These are phyloP conservation scores for Syzygium jambos DNA, from an alignment of 345 rosid genomes.

Conservation along the genomic window DNA sequence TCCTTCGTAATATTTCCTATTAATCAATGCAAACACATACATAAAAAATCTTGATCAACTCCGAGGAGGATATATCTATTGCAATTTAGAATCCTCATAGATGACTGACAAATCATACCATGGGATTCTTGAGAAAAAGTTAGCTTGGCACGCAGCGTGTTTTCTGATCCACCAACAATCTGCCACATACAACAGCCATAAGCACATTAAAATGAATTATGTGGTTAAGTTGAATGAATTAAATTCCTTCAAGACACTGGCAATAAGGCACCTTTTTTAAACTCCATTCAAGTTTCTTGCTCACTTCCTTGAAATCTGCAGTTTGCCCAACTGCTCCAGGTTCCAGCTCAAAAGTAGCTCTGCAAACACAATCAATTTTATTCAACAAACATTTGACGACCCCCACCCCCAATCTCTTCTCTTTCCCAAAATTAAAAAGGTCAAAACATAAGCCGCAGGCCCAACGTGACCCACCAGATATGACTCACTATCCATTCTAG, in stretches of 20 bases:
- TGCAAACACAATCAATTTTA: constrained; percentile 8
- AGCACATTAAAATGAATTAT: background rate
- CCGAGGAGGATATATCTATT: background rate
- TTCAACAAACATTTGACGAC: background rate
- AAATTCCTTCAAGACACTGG: background rate
- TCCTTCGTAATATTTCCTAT: constrained; percentile 92
- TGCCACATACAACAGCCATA: constrained; percentile 9
- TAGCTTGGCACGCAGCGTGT: constrained; percentile 84
- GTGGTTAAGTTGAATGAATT: background rate
- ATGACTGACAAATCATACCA: constrained; percentile 30
- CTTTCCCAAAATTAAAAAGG: background rate
- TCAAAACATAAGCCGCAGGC: background rate
- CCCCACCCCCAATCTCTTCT: background rate
- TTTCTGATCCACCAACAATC: constrained; percentile 93
- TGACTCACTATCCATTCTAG: background rate
- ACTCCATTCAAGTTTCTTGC: constrained; percentile 86
- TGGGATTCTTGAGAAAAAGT: constrained; percentile 89
- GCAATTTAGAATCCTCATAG: background rate
- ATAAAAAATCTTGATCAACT: background rate
- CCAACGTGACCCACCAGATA: background rate
- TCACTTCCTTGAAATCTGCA: constrained; percentile 86
- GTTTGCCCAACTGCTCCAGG: constrained; percentile 78
- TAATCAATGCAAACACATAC: background rate
- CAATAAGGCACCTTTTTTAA: constrained; percentile 54
- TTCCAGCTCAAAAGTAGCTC: constrained; percentile 86